A percentile compares a stretch with the other conserved stretches of the same genome.
These are phyloP conservation scores for Carpinus viminea DNA, from an alignment of 306 rosid genomes.

Conservation along the genomic window DNA sequence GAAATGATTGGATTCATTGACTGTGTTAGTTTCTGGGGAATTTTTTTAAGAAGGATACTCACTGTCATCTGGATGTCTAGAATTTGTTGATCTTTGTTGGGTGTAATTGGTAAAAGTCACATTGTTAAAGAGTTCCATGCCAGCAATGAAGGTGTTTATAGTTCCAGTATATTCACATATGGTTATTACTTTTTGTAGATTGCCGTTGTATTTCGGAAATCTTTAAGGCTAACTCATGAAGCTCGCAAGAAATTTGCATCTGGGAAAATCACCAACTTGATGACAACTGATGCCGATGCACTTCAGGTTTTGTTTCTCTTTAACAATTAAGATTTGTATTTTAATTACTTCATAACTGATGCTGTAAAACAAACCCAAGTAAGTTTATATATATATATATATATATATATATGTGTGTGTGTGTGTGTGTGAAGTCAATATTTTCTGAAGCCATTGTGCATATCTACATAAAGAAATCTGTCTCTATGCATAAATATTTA, in stretches of 20 bases:
- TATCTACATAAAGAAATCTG: not conserved
- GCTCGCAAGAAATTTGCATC: conserved; percentile 87
- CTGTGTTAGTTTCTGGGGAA: not conserved
- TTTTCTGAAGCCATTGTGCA: not conserved
- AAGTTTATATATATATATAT: not conserved
- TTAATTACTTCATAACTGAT: not conserved
- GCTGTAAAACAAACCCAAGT: not conserved
- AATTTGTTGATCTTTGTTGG: not conserved
- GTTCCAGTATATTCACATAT: conserved; percentile 7
- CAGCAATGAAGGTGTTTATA: conserved; percentile 21
- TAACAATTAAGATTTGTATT: conserved; percentile 2
- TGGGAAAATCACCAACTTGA: conserved; percentile 95
- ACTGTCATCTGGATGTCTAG: not conserved
- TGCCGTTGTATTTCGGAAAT: conserved; percentile 95
- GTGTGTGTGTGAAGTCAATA: not conserved
- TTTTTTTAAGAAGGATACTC: not conserved
- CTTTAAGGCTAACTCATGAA: conserved; percentile 94
- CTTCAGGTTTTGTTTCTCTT: conserved; percentile 63
- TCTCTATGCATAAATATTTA: not conserved
- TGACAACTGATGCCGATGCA: conserved; percentile 95
- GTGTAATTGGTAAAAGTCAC: not conserved
- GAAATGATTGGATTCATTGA: not conserved
- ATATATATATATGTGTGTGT: too few species aligned
- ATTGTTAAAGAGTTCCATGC: conserved; percentile 21
- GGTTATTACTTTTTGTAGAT: conserved; percentile 47